phyloP scores from a whole-genome alignment of 202 grass and related monocot species.

The Setaria italica region DNA sequence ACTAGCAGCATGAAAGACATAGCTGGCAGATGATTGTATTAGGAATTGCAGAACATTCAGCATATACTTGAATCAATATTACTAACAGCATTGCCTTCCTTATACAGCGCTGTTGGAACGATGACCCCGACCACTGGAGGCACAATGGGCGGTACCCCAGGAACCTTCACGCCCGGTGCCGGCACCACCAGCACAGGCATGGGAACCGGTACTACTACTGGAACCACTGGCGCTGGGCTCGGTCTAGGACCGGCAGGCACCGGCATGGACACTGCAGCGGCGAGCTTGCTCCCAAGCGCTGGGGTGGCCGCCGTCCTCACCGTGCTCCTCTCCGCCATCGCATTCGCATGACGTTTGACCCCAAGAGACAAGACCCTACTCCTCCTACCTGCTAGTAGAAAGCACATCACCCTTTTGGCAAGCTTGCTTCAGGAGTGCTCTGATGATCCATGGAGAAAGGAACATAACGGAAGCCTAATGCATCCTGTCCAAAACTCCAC shows the following conservation, averaged over 20 bases:
- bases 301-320: background rate
- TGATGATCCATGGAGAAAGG: slow-evolving; percentile 31
- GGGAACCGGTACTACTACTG: slow-evolving; percentile 45
- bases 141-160: slow-evolving; percentile 50
- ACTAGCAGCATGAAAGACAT: background rate
- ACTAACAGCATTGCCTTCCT: background rate
- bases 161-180: slow-evolving; percentile 49
- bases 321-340: slow-evolving; percentile 37
- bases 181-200: slow-evolving; percentile 46
- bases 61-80: background rate
- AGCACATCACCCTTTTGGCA: background rate
- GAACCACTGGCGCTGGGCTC: slow-evolving; percentile 57
- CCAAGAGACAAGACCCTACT: background rate
- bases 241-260: slow-evolving; percentile 74
- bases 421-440: slow-evolving; percentile 1
- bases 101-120: slow-evolving; percentile 63
- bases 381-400: background rate
- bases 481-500: slow-evolving; percentile 20
- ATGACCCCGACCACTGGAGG: slow-evolving; percentile 50
- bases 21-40: background rate
- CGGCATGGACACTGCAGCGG: slow-evolving; percentile 53
- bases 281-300: slow-evolving; percentile 31
- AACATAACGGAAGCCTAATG: slow-evolving; percentile 8
- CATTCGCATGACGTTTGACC: background rate
- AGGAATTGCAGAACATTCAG: background rate